These are phyloP conservation scores for Tilletia walkeri DNA, from an alignment of 1,284 basidiomycete genomes.

Conservation along the genomic window DNA sequence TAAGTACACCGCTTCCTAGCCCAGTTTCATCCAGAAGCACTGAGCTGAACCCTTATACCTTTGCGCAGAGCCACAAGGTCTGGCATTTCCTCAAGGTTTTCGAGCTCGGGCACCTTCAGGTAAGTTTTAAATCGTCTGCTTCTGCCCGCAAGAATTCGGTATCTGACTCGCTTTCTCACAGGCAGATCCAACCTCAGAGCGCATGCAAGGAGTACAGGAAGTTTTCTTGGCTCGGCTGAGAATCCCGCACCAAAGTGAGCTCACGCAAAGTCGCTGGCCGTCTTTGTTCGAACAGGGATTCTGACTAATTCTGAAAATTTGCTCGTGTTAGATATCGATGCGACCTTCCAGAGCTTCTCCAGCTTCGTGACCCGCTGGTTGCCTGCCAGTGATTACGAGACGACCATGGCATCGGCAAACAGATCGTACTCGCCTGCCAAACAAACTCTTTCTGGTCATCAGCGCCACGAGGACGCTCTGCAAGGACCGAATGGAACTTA, in stretches of 20 bases:
- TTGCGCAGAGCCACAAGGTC: conserved; percentile 29
- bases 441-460: conserved; percentile 24
- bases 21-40: neutral
- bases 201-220: conserved; percentile 34
- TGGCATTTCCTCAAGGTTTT: conserved; percentile 43
- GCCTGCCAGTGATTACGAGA: conserved; percentile 43
- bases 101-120: conserved; percentile 29
- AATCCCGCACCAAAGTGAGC: conserved; percentile 34
- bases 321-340: conserved; percentile 25
- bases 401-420: conserved; percentile 40
- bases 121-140: neutral
- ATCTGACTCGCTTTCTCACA: neutral
- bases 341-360: conserved; percentile 42
- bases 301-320: neutral
- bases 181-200: conserved; percentile 12
- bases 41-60: neutral
- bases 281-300: neutral
- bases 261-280: neutral
- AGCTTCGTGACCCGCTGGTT: conserved; percentile 39
- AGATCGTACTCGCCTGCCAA: conserved; percentile 29
- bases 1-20: neutral
- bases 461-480: conserved; percentile 36
- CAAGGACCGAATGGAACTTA: conserved; percentile 11
- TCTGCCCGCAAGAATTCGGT: neutral
- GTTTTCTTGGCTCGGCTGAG: conserved; percentile 38